A percentile compares a stretch with the other conserved stretches of the same genome.
Evolutionary conservation across 495 filamentous ascomycete genomes (phyloP).

Genomic region (Staphylotrichum tortipilum): DNA sequence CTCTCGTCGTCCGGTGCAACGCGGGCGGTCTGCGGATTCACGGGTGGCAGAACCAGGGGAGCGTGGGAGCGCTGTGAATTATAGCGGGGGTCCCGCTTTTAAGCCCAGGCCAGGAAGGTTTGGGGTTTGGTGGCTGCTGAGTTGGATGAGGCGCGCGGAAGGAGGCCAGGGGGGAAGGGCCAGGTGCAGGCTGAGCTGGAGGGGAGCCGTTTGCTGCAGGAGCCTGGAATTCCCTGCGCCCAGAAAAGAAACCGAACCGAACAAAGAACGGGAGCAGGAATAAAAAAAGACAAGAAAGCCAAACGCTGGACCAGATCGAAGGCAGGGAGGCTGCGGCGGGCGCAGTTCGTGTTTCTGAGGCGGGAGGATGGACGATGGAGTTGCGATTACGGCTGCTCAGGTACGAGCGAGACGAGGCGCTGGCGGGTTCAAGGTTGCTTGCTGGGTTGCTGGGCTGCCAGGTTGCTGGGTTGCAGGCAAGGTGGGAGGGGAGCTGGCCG

Average conservation of each 20-base stretch:
- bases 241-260: conserved; percentile 6
- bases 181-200: too few species aligned
- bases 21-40: conserved; percentile 25
- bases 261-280: too few species aligned
- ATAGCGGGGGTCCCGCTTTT: conserved; percentile 22
- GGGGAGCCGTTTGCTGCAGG: background rate
- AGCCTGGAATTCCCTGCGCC: background rate
- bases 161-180: background rate
- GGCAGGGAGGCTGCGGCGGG: too few species aligned
- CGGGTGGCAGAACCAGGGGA: conserved; percentile 18
- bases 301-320: too few species aligned
- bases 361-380: too few species aligned
- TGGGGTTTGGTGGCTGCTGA: background rate
- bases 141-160: background rate
- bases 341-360: too few species aligned
- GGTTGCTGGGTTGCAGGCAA: too few species aligned
- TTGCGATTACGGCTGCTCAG: too few species aligned
- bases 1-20: conserved; percentile 33
- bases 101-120: conserved; percentile 8
- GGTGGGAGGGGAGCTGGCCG: background rate
- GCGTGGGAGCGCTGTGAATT: conserved; percentile 7
- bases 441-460: too few species aligned
- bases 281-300: too few species aligned
- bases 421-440: too few species aligned
- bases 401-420: too few species aligned